Base-by-base conservation (phyloP, 768 basidiomycete genomes). In the Lentinula sp. region DNA sequence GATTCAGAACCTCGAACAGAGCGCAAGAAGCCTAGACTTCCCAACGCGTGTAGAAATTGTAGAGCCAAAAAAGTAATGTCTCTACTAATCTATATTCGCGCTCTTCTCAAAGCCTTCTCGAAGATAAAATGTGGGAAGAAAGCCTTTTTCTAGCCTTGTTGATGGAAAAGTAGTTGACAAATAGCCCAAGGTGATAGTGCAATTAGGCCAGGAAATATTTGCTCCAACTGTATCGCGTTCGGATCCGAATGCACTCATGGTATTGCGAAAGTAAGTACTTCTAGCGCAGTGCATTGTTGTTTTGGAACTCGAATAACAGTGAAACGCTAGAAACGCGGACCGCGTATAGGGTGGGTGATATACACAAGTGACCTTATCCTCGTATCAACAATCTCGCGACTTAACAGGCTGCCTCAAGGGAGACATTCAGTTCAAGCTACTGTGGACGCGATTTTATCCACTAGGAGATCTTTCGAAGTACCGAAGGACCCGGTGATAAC, bases 211-310 rank as follows among this genome's bases (percentile, higher is more conserved):
- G 69, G 70, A 37, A 76, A 76, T 59, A 66, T 68, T 41, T 81
- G 79, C 63, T 75, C 78, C 6, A 80, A 79, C 66, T 80, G 79
- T 64, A 67, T 72, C 45, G 72, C 76, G 10, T 77, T 74, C 63
- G 71, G 73, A 62, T 70, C 70, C 49, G 74, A 77, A 9, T 81
- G 79, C 67, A 77, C 73, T 6, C 80, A 80, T 64, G 67, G 77
- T 48, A 74, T 78, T 63, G 75, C 74, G 7, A 74, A 79, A 71
- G 50, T 53, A 28, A 12, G 28, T 28, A 28, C 28, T 28, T 28
- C 28, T 28, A 28, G 28, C 28, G 28, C 28, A 28, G 28, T 28
- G 28, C 28, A 28, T 28, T 28, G 28, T 28, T 23, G 23, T 23
- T 23, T 28, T 28, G 28, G 28, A 28, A 28, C 28, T 28, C 28